Percentiles rank a stretch among this genome's conserved stretches.
Conservation (phyloP, 345 rosid genomes). For the Geranium rotundifolium region DNA sequence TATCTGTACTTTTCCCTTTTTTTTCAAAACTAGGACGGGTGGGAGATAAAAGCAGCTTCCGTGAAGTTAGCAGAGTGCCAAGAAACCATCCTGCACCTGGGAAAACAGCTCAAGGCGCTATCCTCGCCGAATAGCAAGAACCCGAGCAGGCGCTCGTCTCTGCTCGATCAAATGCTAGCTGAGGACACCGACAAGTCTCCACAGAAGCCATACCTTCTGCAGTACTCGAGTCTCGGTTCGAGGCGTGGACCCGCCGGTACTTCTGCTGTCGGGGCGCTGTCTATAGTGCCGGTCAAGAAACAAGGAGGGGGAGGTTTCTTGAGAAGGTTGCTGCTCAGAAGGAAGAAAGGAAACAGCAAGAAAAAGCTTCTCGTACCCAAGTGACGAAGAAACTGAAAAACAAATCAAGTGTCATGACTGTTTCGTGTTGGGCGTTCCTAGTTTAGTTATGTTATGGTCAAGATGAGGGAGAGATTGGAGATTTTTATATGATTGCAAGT, state of each 20-base stretch:
- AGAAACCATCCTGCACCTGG: slow-evolving; percentile 63
- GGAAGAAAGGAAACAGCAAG: slow-evolving; percentile 49
- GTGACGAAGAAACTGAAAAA: background rate
- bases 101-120: slow-evolving; percentile 70
- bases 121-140: slow-evolving; percentile 32
- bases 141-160: slow-evolving; percentile 32
- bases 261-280: slow-evolving; percentile 20
- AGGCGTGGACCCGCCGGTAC: slow-evolving; percentile 15
- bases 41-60: slow-evolving; percentile 61
- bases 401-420: background rate
- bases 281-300: slow-evolving; percentile 41
- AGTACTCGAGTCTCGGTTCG: slow-evolving; percentile 12
- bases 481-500: background rate
- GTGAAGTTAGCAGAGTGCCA: slow-evolving; percentile 80
- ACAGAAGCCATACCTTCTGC: slow-evolving; percentile 3
- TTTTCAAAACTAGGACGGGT: slow-evolving; percentile 31
- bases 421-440: background rate
- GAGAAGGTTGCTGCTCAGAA: slow-evolving; percentile 56
- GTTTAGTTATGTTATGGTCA: too few species aligned
- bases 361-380: slow-evolving; percentile 1
- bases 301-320: slow-evolving; percentile 47
- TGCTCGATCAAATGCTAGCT: slow-evolving; percentile 54
- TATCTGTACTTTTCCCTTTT: too few species aligned
- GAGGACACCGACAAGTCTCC: slow-evolving; percentile 39
- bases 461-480: background rate